Conservation (phyloP, 768 basidiomycete species). For the Exsudoporus frostii region DNA sequence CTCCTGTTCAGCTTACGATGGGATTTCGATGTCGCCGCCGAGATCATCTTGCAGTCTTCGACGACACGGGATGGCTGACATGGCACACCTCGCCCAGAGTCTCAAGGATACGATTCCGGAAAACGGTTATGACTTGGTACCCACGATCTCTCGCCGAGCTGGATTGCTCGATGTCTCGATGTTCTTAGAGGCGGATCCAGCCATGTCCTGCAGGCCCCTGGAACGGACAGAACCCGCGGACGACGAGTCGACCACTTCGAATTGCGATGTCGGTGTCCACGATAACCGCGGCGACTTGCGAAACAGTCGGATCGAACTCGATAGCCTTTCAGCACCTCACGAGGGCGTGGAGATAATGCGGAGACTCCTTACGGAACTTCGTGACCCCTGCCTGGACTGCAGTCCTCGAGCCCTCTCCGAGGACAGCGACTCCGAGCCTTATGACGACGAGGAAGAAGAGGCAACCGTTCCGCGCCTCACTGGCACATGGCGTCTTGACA, state of each 20-base stretch:
- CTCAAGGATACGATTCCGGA: neutral
- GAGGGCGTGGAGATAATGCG: conserved; percentile 11
- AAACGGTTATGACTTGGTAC: neutral
- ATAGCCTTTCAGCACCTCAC: neutral
- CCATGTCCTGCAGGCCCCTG: neutral
- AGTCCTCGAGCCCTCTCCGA: conserved; percentile 1
- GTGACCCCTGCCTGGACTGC: conserved; percentile 10
- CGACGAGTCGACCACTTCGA: neutral
- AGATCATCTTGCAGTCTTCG: neutral
- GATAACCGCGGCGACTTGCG: neutral
- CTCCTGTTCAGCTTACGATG: neutral
- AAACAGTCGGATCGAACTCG: neutral
- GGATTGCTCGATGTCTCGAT: neutral
- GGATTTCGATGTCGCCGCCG: neutral
- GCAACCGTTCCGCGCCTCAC: neutral
- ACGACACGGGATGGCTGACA: conserved; percentile 10
- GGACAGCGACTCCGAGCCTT: conserved; percentile 4
- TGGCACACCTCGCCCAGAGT: neutral
- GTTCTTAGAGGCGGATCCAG: neutral
- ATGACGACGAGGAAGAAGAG: neutral
- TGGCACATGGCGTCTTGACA: neutral
- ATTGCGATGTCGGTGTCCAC: neutral
- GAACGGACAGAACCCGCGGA: neutral
- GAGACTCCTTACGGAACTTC: conserved; percentile 12
- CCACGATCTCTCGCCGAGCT: neutral